Evolutionary conservation across 805 yeast genomes (phyloP).

Genomic region (Kodamaea neixiangensis): DNA sequence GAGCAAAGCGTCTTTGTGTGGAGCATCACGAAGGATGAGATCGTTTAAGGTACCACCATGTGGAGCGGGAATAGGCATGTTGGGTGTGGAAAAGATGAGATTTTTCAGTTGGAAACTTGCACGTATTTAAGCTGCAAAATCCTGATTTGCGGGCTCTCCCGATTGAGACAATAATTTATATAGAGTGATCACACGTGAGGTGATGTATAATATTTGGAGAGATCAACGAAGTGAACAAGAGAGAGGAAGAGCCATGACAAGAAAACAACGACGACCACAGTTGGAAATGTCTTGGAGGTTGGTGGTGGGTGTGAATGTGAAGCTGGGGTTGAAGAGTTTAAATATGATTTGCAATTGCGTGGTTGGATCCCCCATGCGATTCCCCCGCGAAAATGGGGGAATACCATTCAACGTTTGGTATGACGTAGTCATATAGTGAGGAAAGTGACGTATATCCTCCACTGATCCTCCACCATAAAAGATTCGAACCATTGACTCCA

Average conservation of each 20-base stretch:
- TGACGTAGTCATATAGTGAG: no score
- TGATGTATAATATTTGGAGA: neutral
- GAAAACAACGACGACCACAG: neutral
- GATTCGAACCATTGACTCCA: no score
- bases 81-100: neutral
- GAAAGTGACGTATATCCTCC: no score
- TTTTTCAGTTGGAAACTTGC: neutral
- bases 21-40: constrained; percentile 76
- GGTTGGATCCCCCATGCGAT: no score
- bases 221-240: neutral
- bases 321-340: neutral
- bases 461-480: no score
- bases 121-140: constrained; percentile 6
- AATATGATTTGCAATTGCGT: no score
- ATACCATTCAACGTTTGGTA: no score
- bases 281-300: neutral
- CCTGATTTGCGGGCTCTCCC: neutral
- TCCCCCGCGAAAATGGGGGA: no score
- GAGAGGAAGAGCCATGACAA: neutral
- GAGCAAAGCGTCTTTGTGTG: constrained; percentile 55
- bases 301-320: neutral
- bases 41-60: constrained; percentile 94
- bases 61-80: constrained; percentile 65
- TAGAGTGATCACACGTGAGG: constrained; percentile 8
- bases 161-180: neutral